A percentile compares a stretch with the other conserved stretches of the same genome.
Evolutionary conservation across 2,329 filamentous ascomycete genomes (phyloP).

Genomic region (Exophiala oligosperma): DNA sequence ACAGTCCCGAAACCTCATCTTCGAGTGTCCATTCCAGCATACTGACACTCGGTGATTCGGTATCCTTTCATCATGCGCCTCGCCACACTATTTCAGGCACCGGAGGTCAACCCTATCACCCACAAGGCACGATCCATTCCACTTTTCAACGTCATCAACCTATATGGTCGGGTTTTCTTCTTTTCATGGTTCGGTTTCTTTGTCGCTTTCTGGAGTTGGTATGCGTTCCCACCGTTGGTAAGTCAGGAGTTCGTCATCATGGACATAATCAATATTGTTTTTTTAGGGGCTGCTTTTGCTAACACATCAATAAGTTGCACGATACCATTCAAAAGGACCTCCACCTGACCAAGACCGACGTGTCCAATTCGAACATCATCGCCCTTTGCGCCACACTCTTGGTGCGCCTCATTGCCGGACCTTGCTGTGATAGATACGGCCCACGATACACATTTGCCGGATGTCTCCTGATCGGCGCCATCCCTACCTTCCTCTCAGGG

Average conservation of each 20-base stretch:
- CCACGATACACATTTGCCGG: slow-evolving; percentile 76
- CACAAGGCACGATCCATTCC: slow-evolving; percentile 80
- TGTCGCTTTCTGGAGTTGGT: slow-evolving; percentile 86
- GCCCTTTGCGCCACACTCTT: slow-evolving; percentile 73
- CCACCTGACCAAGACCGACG: slow-evolving; percentile 65
- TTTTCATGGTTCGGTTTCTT: slow-evolving; percentile 87
- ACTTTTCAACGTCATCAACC: slow-evolving; percentile 72
- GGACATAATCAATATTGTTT: not conserved
- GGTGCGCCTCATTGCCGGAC: slow-evolving; percentile 75
- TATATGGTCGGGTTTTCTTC: slow-evolving; percentile 85
- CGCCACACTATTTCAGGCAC: slow-evolving; percentile 42
- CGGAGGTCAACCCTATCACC: slow-evolving; percentile 80
- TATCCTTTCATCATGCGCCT: slow-evolving; percentile 13
- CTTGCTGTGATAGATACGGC: slow-evolving; percentile 82
- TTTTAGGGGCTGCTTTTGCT: slow-evolving; percentile 16
- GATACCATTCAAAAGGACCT: slow-evolving; percentile 80
- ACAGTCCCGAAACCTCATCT: not conserved
- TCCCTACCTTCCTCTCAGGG: slow-evolving; percentile 81
- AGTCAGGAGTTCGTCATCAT: slow-evolving; percentile 32
- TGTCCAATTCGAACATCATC: slow-evolving; percentile 89
- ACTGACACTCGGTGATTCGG: no score
- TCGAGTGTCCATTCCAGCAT: not conserved
- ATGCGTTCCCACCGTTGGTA: slow-evolving; percentile 84
- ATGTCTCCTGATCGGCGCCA: slow-evolving; percentile 72
- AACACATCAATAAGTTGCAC: slow-evolving; percentile 52